Evolutionary conservation across 768 basidiomycete genomes (phyloP).

Genomic region (Termitomyces sp.): DNA sequence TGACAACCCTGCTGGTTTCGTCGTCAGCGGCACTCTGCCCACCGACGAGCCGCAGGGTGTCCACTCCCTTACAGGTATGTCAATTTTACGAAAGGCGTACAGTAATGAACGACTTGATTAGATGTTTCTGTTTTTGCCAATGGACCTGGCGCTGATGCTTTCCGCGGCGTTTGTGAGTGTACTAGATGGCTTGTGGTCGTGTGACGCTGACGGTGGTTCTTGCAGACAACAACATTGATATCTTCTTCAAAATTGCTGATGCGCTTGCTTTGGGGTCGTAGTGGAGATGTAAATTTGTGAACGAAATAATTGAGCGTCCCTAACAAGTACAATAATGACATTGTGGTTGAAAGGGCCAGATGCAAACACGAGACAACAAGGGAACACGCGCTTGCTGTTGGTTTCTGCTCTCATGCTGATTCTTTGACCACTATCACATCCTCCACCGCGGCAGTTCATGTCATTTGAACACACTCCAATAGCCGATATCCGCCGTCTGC

Average conservation of each 20-base stretch:
- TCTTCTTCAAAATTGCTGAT: conserved; percentile 21
- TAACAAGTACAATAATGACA: not conserved
- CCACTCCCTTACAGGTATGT: conserved; percentile 34
- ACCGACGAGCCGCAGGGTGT: conserved; percentile 34
- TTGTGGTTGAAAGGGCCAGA: conserved; percentile 9
- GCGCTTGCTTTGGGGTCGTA: conserved; percentile 12
- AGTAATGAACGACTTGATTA: conserved; percentile 8
- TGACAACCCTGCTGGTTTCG: conserved; percentile 32
- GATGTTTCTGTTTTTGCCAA: conserved; percentile 43
- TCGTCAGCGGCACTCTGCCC: conserved; percentile 32
- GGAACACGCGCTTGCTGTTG: conserved; percentile 11
- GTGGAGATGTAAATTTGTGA: no score
- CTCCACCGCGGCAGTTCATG: no score
- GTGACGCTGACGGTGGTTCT: not conserved
- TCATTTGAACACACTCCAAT: conserved; percentile 83
- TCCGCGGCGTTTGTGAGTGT: conserved; percentile 40
- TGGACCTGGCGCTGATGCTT: conserved; percentile 36
- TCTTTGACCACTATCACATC: no score
- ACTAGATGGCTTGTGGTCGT: not conserved
- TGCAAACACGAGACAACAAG: conserved; percentile 20
- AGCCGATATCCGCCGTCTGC: conserved; percentile 77
- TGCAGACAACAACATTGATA: conserved; percentile 39
- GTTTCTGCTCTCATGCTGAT: conserved; percentile 5
- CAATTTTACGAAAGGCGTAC: not conserved
- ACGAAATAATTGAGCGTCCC: no score